Base-by-base conservation (phyloP, 345 rosid genomes). In the Salix suchowensis region DNA sequence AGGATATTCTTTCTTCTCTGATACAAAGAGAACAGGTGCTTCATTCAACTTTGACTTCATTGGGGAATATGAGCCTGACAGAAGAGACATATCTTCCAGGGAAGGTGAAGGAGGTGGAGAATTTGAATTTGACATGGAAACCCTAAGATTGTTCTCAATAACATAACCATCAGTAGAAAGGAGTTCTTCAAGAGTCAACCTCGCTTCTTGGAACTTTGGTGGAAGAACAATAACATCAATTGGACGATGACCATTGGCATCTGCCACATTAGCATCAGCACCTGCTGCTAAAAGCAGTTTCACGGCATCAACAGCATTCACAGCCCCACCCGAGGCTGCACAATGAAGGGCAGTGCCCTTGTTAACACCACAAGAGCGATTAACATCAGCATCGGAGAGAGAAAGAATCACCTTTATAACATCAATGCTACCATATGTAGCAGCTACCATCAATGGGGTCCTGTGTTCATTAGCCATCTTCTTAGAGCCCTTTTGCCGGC, bases 371-470 rank as follows among this genome's bases (percentile, higher is more conserved):
- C 92, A 93, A 60, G 86, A 61, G 0, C 87, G 87, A 82, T 95
- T 95, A 48, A 95, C 92, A 85, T 92, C 92, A 60, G 91, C 93
- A 83, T 83, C 92, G 0, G 94, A 89, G 75, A 84, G 76, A 37
- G 93, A 88, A 23, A 95, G 87, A 73, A 95, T 90, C 70, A 91
- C 77, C 71, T 84, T 93, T 30, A 93, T 87, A 40, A 91, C 92
- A 74, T 89, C 97, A 14, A 89, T 74, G 65, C 97, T 91, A 40
- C 98, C 98, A 37, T 88, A 95, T 9, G 91, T 91, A 39, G 98
- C 91, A 78, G 98, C 97, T 36, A 95, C 97, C 98, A 95, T 95
- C 78, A 95, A 84, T 2, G 97, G 97, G 19, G 97, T 95, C 66
- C 96, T 86, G 60, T 89, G 88, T 61, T 89, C 87, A 77, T 88